Percentiles rank a stretch among this genome's conserved stretches.
phyloP scores from a whole-genome alignment of 495 filamentous ascomycete genomes.

The Daldinia loculata region DNA sequence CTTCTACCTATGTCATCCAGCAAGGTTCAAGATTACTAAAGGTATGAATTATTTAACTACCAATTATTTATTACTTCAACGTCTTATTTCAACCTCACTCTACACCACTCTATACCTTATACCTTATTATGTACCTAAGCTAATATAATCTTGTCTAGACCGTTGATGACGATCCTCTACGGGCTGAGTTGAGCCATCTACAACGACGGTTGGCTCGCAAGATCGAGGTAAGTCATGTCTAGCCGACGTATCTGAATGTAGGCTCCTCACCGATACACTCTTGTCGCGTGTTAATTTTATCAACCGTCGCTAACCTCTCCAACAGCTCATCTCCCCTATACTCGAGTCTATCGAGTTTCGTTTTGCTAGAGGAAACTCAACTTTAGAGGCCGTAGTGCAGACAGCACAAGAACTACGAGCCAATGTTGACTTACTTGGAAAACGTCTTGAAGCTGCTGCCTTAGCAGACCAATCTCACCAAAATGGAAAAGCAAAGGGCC shows the following conservation, averaged over 20 bases:
- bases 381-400: slow-evolving; percentile 86
- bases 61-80: not conserved
- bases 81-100: too few species aligned
- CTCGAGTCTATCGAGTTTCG: slow-evolving; percentile 45
- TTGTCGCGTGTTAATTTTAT: not conserved
- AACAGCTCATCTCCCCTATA: slow-evolving; percentile 44
- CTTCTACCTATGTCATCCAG: slow-evolving; percentile 82
- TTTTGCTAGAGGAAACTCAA: slow-evolving; percentile 80
- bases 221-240: slow-evolving; percentile 46
- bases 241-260: slow-evolving; percentile 9
- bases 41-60: slow-evolving; percentile 52
- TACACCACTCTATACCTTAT: not conserved
- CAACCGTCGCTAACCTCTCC: slow-evolving; percentile 5
- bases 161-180: slow-evolving; percentile 42
- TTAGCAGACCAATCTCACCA: slow-evolving; percentile 68
- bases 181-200: slow-evolving; percentile 40
- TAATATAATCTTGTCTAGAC: slow-evolving; percentile 34
- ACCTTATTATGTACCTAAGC: slow-evolving; percentile 11
- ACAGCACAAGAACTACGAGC: slow-evolving; percentile 87
- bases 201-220: slow-evolving; percentile 45
- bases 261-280: slow-evolving; percentile 8
- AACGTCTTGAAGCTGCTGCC: slow-evolving; percentile 74
- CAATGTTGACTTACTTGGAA: slow-evolving; percentile 86
- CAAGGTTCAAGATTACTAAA: slow-evolving; percentile 84
- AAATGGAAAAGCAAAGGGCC: slow-evolving; percentile 58